A percentile compares a stretch with the other conserved stretches of the same genome.
These are phyloP conservation scores for Farysia itapuensis DNA, from an alignment of 1,284 basidiomycete genomes.

Conservation along the genomic window DNA sequence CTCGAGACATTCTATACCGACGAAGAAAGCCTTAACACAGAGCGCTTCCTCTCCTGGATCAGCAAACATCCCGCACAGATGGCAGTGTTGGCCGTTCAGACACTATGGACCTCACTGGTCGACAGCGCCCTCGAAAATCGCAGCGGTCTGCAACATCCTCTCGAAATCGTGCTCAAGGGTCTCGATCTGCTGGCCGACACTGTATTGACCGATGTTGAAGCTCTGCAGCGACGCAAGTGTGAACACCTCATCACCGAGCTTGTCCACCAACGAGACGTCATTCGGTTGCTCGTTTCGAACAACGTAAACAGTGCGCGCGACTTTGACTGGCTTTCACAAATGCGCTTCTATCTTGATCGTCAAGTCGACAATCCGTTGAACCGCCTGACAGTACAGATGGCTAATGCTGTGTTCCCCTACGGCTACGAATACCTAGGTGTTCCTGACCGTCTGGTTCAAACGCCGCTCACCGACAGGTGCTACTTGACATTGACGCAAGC, in stretches of 20 bases:
- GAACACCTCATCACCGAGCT: conserved; percentile 99
- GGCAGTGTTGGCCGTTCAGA: conserved; percentile 88
- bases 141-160: conserved; percentile 68
- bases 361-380: conserved; percentile 73
- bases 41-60: conserved; percentile 83
- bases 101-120: conserved; percentile 87
- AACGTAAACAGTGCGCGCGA: conserved; percentile 69
- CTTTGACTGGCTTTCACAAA: conserved; percentile 95
- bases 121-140: conserved; percentile 72
- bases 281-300: conserved; percentile 75
- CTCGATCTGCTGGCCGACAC: conserved; percentile 93
- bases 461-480: conserved; percentile 94
- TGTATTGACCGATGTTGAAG: conserved; percentile 82
- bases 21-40: conserved; percentile 62
- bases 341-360: conserved; percentile 90
- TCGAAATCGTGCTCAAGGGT: conserved; percentile 77
- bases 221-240: conserved; percentile 91
- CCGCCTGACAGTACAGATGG: conserved; percentile 73
- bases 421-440: conserved; percentile 99
- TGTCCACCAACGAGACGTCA: conserved; percentile 95
- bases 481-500: conserved; percentile 97
- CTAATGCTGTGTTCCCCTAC: conserved; percentile 91
- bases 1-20: conserved; percentile 79
- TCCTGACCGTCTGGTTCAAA: conserved; percentile 94
- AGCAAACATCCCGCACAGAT: conserved; percentile 92